phyloP scores from a whole-genome alignment of 2,329 filamentous ascomycete genomes.

The Spiromastix sp. region DNA sequence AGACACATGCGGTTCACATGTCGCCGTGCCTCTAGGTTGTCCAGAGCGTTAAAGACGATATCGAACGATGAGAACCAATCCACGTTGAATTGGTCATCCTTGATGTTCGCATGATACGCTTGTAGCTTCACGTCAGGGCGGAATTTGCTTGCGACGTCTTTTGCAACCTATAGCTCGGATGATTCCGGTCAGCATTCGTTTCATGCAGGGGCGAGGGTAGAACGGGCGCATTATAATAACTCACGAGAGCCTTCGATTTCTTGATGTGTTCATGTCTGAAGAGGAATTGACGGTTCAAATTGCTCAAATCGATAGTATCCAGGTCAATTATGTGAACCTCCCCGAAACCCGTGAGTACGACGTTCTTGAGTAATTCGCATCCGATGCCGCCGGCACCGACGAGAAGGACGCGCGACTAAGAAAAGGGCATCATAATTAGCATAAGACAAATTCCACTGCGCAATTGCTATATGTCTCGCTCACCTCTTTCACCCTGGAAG shows the following conservation, averaged over 20 bases:
- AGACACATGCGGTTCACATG: constrained; percentile 98
- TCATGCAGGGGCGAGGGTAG: constrained; percentile 7
- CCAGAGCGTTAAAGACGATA: constrained; percentile 91
- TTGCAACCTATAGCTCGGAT: constrained; percentile 90
- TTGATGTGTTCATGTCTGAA: constrained; percentile 97
- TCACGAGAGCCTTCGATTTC: constrained; percentile 83
- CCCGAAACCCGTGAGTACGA: constrained; percentile 83
- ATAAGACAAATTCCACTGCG: background rate
- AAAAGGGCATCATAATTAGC: constrained; percentile 6
- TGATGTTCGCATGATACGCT: constrained; percentile 91
- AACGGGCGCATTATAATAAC: constrained; percentile 20
- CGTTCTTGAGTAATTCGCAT: constrained; percentile 94
- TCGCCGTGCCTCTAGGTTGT: constrained; percentile 85
- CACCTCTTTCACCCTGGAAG: constrained; percentile 32
- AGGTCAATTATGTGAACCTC: constrained; percentile 93
- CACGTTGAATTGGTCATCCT: constrained; percentile 74
- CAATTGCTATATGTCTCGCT: constrained; percentile 1
- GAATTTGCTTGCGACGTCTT: constrained; percentile 81
- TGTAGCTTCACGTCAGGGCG: constrained; percentile 80
- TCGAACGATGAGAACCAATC: constrained; percentile 77
- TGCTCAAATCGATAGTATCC: constrained; percentile 95
- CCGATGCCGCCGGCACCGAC: constrained; percentile 96
- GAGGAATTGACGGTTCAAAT: constrained; percentile 93
- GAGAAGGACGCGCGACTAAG: constrained; percentile 75
- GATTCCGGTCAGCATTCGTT: background rate